Percentiles rank a stretch among this genome's conserved stretches.
These are phyloP conservation scores for Luzula sylvatica DNA, from an alignment of 176 grass and related monocot species.

Conservation along the genomic window DNA sequence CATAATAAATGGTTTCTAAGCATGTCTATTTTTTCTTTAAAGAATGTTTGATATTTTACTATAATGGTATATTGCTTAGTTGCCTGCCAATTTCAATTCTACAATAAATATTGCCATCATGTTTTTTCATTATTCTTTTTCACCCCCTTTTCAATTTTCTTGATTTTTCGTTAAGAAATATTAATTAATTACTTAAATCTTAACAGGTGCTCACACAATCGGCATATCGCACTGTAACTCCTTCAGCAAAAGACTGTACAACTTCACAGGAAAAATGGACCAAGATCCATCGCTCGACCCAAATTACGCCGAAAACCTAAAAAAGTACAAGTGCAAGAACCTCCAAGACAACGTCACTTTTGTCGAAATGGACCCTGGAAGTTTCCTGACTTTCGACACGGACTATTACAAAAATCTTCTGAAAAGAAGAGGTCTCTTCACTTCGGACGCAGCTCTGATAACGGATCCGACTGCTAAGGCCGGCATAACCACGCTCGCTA, in stretches of 20 bases:
- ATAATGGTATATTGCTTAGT: not conserved
- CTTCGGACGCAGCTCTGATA: slow-evolving; percentile 65
- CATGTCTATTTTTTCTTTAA: no score
- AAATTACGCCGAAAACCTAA: slow-evolving; percentile 48
- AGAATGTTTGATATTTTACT: not conserved
- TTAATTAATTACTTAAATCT: not conserved
- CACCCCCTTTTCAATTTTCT: not conserved
- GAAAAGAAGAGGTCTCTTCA: slow-evolving; percentile 62
- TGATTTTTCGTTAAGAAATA: not conserved
- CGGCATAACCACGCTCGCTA: slow-evolving; percentile 25
- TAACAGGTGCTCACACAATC: slow-evolving; percentile 75
- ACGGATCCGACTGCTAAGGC: slow-evolving; percentile 25
- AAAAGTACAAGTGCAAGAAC: slow-evolving; percentile 38
- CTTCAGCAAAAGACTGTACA: slow-evolving; percentile 55
- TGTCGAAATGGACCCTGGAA: slow-evolving; percentile 86
- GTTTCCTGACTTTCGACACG: slow-evolving; percentile 64
- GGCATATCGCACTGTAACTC: slow-evolving; percentile 54
- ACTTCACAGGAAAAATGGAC: slow-evolving; percentile 61
- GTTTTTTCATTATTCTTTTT: not conserved
- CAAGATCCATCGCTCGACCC: slow-evolving; percentile 55
- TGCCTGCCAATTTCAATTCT: no score
- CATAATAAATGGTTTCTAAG: no score
- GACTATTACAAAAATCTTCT: slow-evolving; percentile 65
- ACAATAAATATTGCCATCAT: no score
- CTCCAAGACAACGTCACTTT: slow-evolving; percentile 49